These are phyloP conservation scores for Tolypocladium cylindrosporum DNA, from an alignment of 2,329 filamentous ascomycete genomes.

Conservation along the genomic window DNA sequence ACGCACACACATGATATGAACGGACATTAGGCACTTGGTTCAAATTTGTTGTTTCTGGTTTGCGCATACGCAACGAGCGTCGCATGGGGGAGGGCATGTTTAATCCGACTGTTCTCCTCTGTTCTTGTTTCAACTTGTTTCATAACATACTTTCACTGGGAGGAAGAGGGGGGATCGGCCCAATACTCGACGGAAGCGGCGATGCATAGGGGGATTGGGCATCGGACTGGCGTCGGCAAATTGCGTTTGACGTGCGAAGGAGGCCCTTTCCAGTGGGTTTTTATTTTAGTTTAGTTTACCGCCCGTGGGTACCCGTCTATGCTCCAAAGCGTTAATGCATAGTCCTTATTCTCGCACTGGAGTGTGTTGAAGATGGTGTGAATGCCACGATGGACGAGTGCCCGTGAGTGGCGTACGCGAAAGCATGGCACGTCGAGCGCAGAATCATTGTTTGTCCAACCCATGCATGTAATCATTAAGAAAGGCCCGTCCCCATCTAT, in stretches of 20 bases:
- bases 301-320: background rate
- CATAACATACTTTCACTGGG: background rate
- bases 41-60: background rate
- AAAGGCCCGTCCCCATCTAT: background rate
- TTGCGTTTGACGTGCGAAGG: background rate
- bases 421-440: background rate
- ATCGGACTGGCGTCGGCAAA: background rate
- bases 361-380: background rate
- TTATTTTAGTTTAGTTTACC: background rate
- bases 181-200: background rate
- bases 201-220: background rate
- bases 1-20: background rate
- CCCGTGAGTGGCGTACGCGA: background rate
- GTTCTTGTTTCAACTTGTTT: background rate
- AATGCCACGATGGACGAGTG: background rate
- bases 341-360: background rate
- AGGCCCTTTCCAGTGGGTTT: background rate
- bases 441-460: background rate
- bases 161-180: background rate
- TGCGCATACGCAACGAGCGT: background rate
- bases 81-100: background rate
- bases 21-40: background rate
- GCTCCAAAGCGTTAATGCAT: background rate
- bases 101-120: background rate
- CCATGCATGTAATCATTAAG: background rate